These are phyloP conservation scores for Candida tallmaniae DNA, from an alignment of 805 yeast genomes.

Conservation along the genomic window DNA sequence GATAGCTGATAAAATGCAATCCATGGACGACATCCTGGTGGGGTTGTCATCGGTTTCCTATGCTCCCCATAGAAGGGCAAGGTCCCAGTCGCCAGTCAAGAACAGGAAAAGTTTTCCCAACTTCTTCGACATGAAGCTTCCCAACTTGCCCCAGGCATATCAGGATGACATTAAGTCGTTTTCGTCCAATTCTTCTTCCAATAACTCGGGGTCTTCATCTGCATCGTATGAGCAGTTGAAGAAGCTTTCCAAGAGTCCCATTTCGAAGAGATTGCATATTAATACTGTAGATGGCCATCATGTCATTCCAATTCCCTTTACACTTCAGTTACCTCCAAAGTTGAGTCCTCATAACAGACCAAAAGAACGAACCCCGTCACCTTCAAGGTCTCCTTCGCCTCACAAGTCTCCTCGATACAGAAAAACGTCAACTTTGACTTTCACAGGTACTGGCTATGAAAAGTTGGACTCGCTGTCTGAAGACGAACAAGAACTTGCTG, in stretches of 20 bases:
- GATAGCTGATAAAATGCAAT: too few species aligned
- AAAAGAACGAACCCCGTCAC: constrained; percentile 6
- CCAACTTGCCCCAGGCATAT: constrained; percentile 16
- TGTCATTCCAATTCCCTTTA: constrained; percentile 41
- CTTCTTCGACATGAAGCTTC: constrained; percentile 17
- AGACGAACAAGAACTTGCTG: constrained; percentile 7
- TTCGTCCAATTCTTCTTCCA: constrained; percentile 16
- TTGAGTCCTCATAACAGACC: constrained; percentile 25
- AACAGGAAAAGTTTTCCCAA: constrained; percentile 21
- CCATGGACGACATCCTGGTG: constrained; percentile 6
- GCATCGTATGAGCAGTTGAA: constrained; percentile 9
- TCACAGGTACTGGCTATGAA: constrained; percentile 34
- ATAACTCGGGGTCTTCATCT: constrained; percentile 1
- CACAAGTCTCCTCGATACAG: constrained; percentile 4
- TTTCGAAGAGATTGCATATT: constrained; percentile 34
- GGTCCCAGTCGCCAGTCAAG: constrained; percentile 34
- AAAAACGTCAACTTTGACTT: constrained; percentile 14
- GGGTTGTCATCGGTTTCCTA: not conserved
- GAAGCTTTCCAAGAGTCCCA: constrained; percentile 29
- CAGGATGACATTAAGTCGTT: constrained; percentile 23
- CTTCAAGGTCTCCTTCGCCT: constrained; percentile 4
- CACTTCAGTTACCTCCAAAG: constrained; percentile 38
- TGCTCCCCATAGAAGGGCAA: constrained; percentile 24
- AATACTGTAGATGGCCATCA: constrained; percentile 20
- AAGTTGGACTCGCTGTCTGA: constrained; percentile 23